Conservation (phyloP, 768 basidiomycete genomes). For the Termitomyces sp. region DNA sequence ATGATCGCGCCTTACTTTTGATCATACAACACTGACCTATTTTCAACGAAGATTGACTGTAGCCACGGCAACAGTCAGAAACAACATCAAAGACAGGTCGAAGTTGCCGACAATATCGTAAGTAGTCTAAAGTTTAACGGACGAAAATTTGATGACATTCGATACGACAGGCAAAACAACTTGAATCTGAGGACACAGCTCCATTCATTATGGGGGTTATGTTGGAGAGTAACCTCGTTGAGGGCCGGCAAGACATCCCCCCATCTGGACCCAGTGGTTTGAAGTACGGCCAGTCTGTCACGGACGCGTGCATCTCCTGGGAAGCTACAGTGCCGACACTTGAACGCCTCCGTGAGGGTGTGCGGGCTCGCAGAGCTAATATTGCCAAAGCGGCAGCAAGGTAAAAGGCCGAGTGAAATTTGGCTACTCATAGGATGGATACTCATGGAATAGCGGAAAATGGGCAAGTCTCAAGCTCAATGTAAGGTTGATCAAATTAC, state of each 20-base stretch:
- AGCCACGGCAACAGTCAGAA: slow-evolving; percentile 95
- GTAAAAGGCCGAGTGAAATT: not conserved
- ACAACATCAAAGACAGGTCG: slow-evolving; percentile 82
- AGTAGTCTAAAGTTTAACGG: slow-evolving; percentile 19
- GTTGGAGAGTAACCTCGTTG: slow-evolving; percentile 89
- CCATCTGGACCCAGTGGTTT: slow-evolving; percentile 63
- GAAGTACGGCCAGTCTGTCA: slow-evolving; percentile 82
- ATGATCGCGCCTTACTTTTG: slow-evolving; percentile 10
- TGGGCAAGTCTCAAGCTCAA: not conserved
- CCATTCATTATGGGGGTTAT: slow-evolving; percentile 85
- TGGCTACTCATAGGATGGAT: not conserved
- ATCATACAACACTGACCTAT: not conserved
- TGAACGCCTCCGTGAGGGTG: slow-evolving; percentile 83
- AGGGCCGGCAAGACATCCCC: slow-evolving; percentile 85
- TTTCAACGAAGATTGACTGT: slow-evolving; percentile 73
- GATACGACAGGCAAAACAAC: slow-evolving; percentile 55
- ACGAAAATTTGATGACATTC: not conserved
- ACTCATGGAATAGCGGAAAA: not conserved
- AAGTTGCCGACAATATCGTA: slow-evolving; percentile 89
- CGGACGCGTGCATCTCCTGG: slow-evolving; percentile 91
- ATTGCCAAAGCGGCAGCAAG: slow-evolving; percentile 27
- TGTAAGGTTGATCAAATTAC: not conserved
- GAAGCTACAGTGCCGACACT: slow-evolving; percentile 77
- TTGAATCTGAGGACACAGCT: slow-evolving; percentile 68
- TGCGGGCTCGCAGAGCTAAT: slow-evolving; percentile 64